Evolutionary conservation across 2,329 filamentous ascomycete species (phyloP).

Genomic region (Alternaria viburni): DNA sequence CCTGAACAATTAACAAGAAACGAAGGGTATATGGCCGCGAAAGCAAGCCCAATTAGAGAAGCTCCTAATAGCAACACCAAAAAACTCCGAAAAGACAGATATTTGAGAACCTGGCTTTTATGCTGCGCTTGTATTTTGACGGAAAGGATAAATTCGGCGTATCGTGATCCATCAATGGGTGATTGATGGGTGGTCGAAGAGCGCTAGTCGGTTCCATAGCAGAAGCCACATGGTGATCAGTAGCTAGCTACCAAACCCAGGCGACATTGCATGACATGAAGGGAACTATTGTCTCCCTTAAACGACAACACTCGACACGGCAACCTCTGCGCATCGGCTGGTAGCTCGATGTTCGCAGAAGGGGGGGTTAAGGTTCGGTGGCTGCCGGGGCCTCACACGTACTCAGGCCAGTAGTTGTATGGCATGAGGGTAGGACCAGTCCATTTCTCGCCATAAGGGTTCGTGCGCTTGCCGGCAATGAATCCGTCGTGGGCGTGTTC

Average conservation of each 20-base stretch:
- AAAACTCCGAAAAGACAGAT: background rate
- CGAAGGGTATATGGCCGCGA: conserved; percentile 5
- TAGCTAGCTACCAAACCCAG: background rate
- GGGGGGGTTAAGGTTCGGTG: background rate
- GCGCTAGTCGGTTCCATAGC: background rate
- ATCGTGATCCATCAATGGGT: background rate
- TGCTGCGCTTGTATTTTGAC: background rate
- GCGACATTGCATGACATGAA: background rate
- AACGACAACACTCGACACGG: conserved; percentile 23
- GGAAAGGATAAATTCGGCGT: background rate
- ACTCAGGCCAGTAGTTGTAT: conserved; percentile 61
- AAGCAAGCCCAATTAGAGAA: background rate
- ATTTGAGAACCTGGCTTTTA: background rate
- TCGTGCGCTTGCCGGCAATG: conserved; percentile 57
- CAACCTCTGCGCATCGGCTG: conserved; percentile 19
- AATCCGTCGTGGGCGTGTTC: conserved; percentile 62
- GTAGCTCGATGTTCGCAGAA: background rate
- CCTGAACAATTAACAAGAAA: conserved; percentile 1
- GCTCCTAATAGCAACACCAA: background rate
- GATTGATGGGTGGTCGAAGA: background rate
- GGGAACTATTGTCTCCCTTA: background rate
- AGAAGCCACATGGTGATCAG: background rate
- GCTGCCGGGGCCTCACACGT: conserved; percentile 44
- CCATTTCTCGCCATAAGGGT: conserved; percentile 63
- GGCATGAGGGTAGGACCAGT: conserved; percentile 54